Evolutionary conservation across 345 rosid genomes (phyloP), one percentile per base, ranked within the genome.

Genomic region (Nasturtium officinale): DNA sequence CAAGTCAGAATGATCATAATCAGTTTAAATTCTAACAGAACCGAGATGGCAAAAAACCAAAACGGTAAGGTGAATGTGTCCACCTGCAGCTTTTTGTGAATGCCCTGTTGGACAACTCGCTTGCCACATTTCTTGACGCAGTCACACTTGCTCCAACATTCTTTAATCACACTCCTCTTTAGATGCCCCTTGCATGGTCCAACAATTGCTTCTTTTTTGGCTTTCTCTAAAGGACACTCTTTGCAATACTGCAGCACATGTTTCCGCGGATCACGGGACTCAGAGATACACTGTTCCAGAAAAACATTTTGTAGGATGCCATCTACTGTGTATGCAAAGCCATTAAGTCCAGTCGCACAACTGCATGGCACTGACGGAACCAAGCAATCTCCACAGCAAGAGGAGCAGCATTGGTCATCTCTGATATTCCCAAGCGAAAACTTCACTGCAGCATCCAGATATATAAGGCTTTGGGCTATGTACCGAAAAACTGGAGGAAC

Each of bases 111-210:
- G 75, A 91, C 88, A 23, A 95, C 90, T 60, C 98, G 85, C 74
- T 95, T 95, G 69, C 96, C 92, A 77, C 99, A 95, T 37, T 55
- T 84, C 68, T 80, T 84, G 67, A 72, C 74, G 73, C 99, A 95
- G 45, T 97, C 90, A 82, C 99, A 95, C 78, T 83, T 91, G 57
- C 74, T 83, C 98, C 99, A 95, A 53, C 99, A 95, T 71, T 95
- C 98, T 78, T 84, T 86, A 52, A 90, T 90, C 55, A 77, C 79
- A 67, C 77, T 87, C 80, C 96, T 91, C 84, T 84, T 80, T 64
- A 88, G 52, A 78, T 95, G 98, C 46, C 99, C 97, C 76, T 91
- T 90, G 82, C 99, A 95, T 16, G 87, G 85, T 67, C 86, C 85
- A 62, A 82, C 13, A 75, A 77, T 69, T 57, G 78, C 82, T 33